phyloP scores from a whole-genome alignment of 306 rosid species.

The Quercus glauca region DNA sequence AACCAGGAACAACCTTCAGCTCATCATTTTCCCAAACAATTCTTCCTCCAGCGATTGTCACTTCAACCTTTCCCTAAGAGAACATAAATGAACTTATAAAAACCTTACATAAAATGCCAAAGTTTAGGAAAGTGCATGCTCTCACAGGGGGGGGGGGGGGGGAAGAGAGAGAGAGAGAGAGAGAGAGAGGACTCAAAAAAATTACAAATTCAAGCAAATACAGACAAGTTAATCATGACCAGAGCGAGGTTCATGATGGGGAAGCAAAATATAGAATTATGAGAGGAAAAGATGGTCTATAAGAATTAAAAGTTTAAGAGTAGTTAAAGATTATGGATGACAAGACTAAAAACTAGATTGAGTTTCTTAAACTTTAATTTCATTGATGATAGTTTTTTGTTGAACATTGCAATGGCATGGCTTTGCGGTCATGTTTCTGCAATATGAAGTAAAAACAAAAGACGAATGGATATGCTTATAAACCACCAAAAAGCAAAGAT shows the following conservation, averaged over 20 bases:
- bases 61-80: slow-evolving; percentile 88
- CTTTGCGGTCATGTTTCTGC: no score
- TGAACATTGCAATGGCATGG: no score
- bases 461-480: no score
- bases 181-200: background rate
- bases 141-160: no score
- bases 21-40: slow-evolving; percentile 86
- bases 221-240: background rate
- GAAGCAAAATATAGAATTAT: no score
- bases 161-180: background rate
- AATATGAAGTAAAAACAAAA: no score
- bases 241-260: background rate
- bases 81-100: background rate
- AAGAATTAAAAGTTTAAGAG: background rate
- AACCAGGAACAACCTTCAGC: slow-evolving; percentile 70
- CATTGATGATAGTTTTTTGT: no score
- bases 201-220: background rate
- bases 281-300: background rate
- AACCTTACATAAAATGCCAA: slow-evolving; percentile 2
- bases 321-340: background rate
- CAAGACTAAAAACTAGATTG: background rate
- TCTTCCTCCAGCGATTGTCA: slow-evolving; percentile 86
- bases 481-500: no score
- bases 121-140: background rate
- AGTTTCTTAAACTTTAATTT: background rate